These are phyloP conservation scores for Pestalotiopsis sp. DNA, from an alignment of 2,329 filamentous ascomycete genomes.

Conservation along the genomic window DNA sequence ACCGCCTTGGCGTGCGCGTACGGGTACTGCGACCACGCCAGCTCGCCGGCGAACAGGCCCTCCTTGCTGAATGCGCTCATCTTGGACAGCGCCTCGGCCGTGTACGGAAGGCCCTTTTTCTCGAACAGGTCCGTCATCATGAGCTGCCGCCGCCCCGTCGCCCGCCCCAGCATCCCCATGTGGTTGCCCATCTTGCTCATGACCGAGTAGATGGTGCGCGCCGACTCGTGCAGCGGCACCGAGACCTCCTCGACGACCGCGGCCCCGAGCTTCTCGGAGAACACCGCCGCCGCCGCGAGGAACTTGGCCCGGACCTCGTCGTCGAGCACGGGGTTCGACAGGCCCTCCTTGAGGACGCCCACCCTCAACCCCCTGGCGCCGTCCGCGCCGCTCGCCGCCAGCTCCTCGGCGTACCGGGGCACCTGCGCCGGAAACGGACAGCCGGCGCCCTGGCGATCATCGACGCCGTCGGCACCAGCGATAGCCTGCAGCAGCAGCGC, in stretches of 20 bases:
- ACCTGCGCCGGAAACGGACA: conserved; percentile 24
- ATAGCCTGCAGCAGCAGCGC: conserved; percentile 35
- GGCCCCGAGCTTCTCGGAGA: conserved; percentile 28
- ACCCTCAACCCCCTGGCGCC: conserved; percentile 27
- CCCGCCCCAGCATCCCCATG: conserved; percentile 34
- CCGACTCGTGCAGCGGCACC: conserved; percentile 31
- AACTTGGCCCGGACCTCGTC: conserved; percentile 27
- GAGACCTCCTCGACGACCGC: conserved; percentile 28
- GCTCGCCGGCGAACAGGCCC: conserved; percentile 15
- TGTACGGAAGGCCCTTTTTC: conserved; percentile 40
- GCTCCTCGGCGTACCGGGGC: conserved; percentile 19
- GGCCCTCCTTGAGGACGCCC: conserved; percentile 32
- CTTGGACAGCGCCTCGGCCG: conserved; percentile 26
- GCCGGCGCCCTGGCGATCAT: conserved; percentile 33
- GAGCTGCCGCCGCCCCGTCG: conserved; percentile 24
- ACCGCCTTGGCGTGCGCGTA: conserved; percentile 24
- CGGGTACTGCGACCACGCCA: conserved; percentile 13
- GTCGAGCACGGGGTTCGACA: conserved; percentile 29
- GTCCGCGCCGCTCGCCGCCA: conserved; percentile 11
- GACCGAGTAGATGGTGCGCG: conserved; percentile 23
- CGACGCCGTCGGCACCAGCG: conserved; percentile 34
- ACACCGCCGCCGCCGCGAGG: conserved; percentile 26
- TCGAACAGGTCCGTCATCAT: conserved; percentile 36
- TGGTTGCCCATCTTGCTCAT: conserved; percentile 32
- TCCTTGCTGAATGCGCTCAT: conserved; percentile 19